Evolutionary conservation across 352 stramenopile species (phyloP).

Genomic region (Vaucheria bursata): DNA sequence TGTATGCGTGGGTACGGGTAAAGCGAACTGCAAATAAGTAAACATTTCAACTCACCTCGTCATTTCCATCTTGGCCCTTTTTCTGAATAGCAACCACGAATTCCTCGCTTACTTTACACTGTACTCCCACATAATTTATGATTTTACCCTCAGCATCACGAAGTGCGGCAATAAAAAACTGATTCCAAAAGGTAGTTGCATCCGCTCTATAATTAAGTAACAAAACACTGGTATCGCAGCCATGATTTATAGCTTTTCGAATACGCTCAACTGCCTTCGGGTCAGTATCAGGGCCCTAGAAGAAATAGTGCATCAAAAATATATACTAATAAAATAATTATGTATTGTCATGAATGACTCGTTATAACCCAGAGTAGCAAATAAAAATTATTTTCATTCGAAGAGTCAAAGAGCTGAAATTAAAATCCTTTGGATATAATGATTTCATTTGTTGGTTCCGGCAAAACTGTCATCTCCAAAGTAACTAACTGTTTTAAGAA

Average conservation of each 20-base stretch:
- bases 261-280: constrained; percentile 54
- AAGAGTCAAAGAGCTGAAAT: no score
- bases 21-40: no score
- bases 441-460: no score
- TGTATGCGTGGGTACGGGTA: no score
- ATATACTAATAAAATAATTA: no score
- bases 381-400: no score
- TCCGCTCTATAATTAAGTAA: constrained; percentile 57
- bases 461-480: no score
- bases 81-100: constrained; percentile 43
- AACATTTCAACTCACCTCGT: background rate
- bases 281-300: constrained; percentile 55
- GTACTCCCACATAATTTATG: constrained; percentile 54
- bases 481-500: no score
- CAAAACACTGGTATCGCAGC: constrained; percentile 43
- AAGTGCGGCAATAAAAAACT: constrained; percentile 56
- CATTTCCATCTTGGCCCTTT: constrained; percentile 26
- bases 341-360: no score
- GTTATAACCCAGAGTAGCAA: no score
- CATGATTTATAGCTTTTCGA: constrained; percentile 25
- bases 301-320: no score
- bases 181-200: constrained; percentile 72
- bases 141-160: constrained; percentile 50
- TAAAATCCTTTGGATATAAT: no score
- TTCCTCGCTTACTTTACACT: constrained; percentile 51